Evolutionary conservation across 148 eudicot species (phyloP).

Genomic region (Agrostemma githago): DNA sequence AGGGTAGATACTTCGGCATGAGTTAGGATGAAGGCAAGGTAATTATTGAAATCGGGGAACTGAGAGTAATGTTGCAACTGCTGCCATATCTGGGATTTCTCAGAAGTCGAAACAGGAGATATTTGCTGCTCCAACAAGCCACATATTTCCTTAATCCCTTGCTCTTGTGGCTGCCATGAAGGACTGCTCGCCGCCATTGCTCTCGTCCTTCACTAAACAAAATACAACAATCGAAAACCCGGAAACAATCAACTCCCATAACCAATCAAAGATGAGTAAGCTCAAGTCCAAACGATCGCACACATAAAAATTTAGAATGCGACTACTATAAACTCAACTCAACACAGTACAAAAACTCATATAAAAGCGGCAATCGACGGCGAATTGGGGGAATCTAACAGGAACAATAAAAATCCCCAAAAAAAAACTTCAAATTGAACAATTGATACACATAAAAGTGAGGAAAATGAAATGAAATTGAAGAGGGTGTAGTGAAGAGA

Average conservation of each 20-base stretch:
- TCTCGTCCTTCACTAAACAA: slow-evolving; percentile 17
- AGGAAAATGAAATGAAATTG: not conserved
- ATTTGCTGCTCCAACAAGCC: slow-evolving; percentile 81
- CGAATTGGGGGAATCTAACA: not conserved
- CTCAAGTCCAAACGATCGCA: no score
- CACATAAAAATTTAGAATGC: no score
- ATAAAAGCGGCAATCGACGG: not conserved
- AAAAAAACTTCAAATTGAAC: not conserved
- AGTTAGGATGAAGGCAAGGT: slow-evolving; percentile 77
- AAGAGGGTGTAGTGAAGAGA: not conserved
- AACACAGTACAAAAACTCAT: not conserved
- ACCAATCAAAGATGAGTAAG: not conserved
- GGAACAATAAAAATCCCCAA: not conserved
- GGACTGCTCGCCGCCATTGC: slow-evolving; percentile 31
- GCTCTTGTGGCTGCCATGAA: slow-evolving; percentile 89
- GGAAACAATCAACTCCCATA: not conserved
- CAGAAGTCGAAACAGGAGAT: slow-evolving; percentile 57
- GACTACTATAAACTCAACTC: not conserved
- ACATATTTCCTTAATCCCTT: slow-evolving; percentile 81
- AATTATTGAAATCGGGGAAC: slow-evolving; percentile 91
- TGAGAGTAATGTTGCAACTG: slow-evolving; percentile 82
- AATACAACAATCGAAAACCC: not conserved
- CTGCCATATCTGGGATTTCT: slow-evolving; percentile 78
- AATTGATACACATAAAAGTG: not conserved
- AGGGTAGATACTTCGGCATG: slow-evolving; percentile 56